Percentiles rank a stretch among this genome's conserved stretches.
Evolutionary conservation across 306 rosid species (phyloP).

Genomic region (Mucuna pruriens): DNA sequence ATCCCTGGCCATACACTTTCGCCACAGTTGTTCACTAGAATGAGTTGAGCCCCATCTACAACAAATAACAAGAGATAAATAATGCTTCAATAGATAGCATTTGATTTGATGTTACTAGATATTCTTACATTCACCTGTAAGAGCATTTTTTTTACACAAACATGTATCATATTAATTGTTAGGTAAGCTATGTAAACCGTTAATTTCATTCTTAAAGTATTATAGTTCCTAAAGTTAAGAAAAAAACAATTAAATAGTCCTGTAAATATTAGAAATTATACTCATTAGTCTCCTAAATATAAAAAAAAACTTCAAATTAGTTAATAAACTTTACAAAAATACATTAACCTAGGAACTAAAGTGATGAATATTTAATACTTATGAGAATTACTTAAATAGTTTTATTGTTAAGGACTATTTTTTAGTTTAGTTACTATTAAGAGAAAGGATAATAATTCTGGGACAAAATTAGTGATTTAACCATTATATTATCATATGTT

Average conservation of each 20-base stretch:
- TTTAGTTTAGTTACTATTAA: too few relatives aligned
- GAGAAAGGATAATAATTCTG: neutral
- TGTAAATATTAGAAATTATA: neutral
- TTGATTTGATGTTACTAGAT: neutral
- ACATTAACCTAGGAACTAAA: neutral
- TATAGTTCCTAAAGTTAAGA: neutral
- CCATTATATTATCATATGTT: neutral
- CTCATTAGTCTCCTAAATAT: neutral
- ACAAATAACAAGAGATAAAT: neutral
- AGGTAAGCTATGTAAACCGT: neutral
- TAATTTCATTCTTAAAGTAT: neutral
- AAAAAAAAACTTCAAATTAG: neutral
- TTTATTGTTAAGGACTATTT: neutral
- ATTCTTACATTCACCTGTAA: neutral
- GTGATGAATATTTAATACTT: neutral
- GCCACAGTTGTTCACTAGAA: slow-evolving; percentile 82
- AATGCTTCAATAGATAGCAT: neutral
- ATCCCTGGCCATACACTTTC: slow-evolving; percentile 97
- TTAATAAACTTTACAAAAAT: neutral
- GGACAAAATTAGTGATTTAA: neutral
- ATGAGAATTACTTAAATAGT: neutral
- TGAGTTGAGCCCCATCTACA: slow-evolving; percentile 87
- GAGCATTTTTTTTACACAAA: neutral
- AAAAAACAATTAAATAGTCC: neutral
- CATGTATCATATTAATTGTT: neutral